Evolutionary conservation across 192 early-diverging fungal genomes (phyloP).

Genomic region (Pilaira anomala): DNA sequence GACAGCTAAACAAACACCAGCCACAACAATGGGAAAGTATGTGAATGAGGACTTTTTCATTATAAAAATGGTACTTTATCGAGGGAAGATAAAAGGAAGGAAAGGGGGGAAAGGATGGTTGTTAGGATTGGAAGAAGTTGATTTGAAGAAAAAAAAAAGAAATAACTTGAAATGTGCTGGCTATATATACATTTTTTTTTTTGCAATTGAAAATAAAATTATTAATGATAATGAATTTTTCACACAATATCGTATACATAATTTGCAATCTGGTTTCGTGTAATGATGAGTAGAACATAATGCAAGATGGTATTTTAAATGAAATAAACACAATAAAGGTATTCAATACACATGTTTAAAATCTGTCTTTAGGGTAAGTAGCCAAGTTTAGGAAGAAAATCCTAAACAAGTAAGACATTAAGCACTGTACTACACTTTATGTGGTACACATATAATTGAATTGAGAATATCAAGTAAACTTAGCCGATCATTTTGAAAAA

Average conservation of each 20-base stretch:
- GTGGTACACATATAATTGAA: background rate
- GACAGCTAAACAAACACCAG: slow-evolving; percentile 14
- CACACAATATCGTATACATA: slow-evolving; percentile 4
- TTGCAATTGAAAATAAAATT: background rate
- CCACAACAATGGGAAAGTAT: slow-evolving; percentile 11
- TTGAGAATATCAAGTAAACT: no score
- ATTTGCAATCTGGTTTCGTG: background rate
- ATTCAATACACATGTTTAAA: no score
- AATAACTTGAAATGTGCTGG: background rate
- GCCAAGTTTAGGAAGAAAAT: background rate
- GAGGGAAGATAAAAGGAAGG: background rate
- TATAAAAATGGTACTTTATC: background rate
- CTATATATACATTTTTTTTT: slow-evolving; percentile 3
- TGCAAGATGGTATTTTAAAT: background rate
- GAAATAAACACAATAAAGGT: no score
- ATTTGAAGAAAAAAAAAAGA: background rate
- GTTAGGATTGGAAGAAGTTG: no score
- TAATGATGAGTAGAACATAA: background rate
- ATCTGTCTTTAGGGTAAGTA: background rate
- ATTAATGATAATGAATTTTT: no score
- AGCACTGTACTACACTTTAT: background rate
- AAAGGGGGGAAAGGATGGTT: background rate
- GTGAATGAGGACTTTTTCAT: slow-evolving; percentile 15
- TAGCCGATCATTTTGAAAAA: no score
- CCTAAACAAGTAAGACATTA: background rate